Conservation (phyloP, 306 rosid species). For the Ceratonia siliqua region DNA sequence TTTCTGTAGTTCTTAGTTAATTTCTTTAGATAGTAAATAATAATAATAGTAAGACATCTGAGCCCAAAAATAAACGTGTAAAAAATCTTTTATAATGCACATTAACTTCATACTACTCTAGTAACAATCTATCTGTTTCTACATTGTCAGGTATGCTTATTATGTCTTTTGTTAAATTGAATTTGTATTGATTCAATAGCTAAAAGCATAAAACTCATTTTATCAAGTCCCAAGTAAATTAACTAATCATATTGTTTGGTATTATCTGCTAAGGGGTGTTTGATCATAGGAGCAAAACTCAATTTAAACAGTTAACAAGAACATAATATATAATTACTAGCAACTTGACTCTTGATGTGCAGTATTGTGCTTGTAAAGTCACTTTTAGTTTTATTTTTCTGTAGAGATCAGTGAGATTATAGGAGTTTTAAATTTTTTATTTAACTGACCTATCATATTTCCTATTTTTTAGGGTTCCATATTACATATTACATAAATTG, state of each 20-base stretch:
- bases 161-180: not conserved
- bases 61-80: not conserved
- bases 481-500: no score
- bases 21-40: not conserved
- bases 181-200: slow-evolving; percentile 10
- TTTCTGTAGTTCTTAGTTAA: not conserved
- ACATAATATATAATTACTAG: not conserved
- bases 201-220: not conserved
- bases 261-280: slow-evolving; percentile 2
- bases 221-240: slow-evolving; percentile 1
- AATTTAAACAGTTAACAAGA: not conserved
- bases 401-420: no score
- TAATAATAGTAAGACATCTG: not conserved
- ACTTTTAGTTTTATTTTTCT: no score
- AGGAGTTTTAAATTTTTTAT: no score
- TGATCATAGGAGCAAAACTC: not conserved
- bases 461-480: not conserved
- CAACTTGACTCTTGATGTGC: no score
- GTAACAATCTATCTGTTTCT: slow-evolving; percentile 22
- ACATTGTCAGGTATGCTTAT: not conserved
- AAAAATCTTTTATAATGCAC: not conserved
- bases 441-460: no score
- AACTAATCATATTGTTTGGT: no score
- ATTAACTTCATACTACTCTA: not conserved
- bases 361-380: no score